phyloP scores from a whole-genome alignment of 495 filamentous ascomycete genomes.

The Articulospora tetracladia region DNA sequence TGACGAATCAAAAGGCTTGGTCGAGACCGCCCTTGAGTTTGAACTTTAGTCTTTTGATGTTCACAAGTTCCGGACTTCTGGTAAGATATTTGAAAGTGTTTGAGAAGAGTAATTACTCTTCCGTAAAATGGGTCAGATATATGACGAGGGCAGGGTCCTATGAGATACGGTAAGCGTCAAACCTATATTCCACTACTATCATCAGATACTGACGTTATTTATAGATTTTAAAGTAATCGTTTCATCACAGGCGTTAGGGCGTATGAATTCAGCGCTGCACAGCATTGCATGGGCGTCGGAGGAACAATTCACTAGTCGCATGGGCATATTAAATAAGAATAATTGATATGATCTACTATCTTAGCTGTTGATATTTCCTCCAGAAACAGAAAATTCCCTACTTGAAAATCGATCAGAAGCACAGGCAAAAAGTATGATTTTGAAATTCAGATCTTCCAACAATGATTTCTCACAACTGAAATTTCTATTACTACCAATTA shows the following conservation, averaged over 20 bases:
- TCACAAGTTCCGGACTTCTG: slow-evolving; percentile 87
- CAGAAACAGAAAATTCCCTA: no score
- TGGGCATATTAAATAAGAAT: neutral
- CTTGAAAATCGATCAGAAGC: no score
- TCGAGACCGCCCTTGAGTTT: slow-evolving; percentile 87
- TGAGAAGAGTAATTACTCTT: slow-evolving; percentile 98
- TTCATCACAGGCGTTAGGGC: neutral
- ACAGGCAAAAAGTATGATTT: no score
- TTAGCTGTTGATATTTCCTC: neutral
- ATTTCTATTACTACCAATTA: no score
- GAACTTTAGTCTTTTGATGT: slow-evolving; percentile 94
- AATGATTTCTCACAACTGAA: no score
- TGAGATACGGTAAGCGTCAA: slow-evolving; percentile 58
- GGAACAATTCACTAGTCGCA: neutral
- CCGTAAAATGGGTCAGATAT: slow-evolving; percentile 98
- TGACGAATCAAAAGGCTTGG: slow-evolving; percentile 99
- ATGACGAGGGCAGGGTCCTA: slow-evolving; percentile 94
- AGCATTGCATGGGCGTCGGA: slow-evolving; percentile 10
- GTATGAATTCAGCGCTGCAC: slow-evolving; percentile 3
- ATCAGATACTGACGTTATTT: neutral
- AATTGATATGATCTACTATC: neutral
- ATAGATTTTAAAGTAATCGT: neutral
- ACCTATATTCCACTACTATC: neutral
- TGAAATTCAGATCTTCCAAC: no score
- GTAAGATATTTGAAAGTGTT: slow-evolving; percentile 98